Evolutionary conservation across 768 basidiomycete genomes (phyloP).

Genomic region (Podaxis sp.): DNA sequence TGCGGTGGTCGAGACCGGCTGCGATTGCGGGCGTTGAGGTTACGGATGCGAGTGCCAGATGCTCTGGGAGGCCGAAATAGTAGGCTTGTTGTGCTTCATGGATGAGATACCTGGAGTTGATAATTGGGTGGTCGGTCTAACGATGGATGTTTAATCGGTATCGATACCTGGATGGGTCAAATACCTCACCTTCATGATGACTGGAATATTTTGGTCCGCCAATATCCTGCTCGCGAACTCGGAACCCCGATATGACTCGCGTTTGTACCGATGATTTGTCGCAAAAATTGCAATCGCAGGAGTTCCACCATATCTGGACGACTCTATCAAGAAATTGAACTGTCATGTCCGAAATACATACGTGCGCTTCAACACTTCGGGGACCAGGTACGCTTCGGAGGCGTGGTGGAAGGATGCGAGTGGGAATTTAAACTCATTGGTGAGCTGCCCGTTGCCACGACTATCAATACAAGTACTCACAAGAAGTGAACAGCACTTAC

Average conservation of each 20-base stretch:
- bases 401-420: slow-evolving; percentile 85
- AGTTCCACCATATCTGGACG: slow-evolving; percentile 39
- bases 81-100: slow-evolving; percentile 72
- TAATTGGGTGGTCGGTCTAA: slow-evolving; percentile 54
- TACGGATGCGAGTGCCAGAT: slow-evolving; percentile 58
- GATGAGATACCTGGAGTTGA: slow-evolving; percentile 64
- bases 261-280: slow-evolving; percentile 62
- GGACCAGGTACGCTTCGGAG: slow-evolving; percentile 88
- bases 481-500: slow-evolving; percentile 33
- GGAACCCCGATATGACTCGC: slow-evolving; percentile 66
- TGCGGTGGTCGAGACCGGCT: slow-evolving; percentile 70
- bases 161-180: neutral
- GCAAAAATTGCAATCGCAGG: slow-evolving; percentile 81
- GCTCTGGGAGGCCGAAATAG: slow-evolving; percentile 56
- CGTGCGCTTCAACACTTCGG: slow-evolving; percentile 71
- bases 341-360: slow-evolving; percentile 32
- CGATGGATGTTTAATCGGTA: neutral
- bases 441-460: slow-evolving; percentile 41
- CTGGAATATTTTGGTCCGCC: slow-evolving; percentile 63
- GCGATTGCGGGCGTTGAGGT: slow-evolving; percentile 63
- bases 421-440: slow-evolving; percentile 87
- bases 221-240: slow-evolving; percentile 75
- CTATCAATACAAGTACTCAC: neutral
- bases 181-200: slow-evolving; percentile 69
- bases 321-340: neutral